A percentile compares a stretch with the other conserved stretches of the same genome.
These are phyloP conservation scores for Coix lacrymajobi DNA, from an alignment of 176 grass and related monocot genomes.

Conservation along the genomic window DNA sequence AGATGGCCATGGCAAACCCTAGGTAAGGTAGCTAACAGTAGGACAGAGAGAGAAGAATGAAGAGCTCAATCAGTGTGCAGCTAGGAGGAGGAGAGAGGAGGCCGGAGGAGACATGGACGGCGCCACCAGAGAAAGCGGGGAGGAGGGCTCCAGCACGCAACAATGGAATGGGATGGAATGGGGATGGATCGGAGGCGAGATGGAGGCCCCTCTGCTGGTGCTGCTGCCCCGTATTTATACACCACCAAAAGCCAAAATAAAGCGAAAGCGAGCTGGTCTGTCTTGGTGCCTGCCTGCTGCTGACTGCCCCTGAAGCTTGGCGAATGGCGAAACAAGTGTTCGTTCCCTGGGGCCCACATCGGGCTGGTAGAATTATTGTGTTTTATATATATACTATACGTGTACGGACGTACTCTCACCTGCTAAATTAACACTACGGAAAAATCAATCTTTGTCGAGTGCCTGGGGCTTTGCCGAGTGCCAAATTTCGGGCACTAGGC, in stretches of 20 bases:
- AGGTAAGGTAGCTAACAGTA: constrained; percentile 32
- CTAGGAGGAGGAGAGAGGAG: background rate
- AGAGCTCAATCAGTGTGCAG: constrained; percentile 16
- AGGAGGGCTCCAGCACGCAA: constrained; percentile 31
- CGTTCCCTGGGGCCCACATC: background rate
- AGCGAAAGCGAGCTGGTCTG: constrained; percentile 22
- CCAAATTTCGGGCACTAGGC: too few relatives aligned
- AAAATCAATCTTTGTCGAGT: too few relatives aligned
- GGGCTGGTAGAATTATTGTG: background rate
- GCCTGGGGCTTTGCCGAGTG: too few relatives aligned
- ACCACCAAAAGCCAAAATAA: constrained; percentile 28
- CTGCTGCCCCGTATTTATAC: constrained; percentile 51
- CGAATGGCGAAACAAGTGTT: background rate
- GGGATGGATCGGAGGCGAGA: background rate
- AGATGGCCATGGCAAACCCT: constrained; percentile 33
- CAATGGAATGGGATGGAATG: background rate
- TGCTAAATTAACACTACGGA: background rate
- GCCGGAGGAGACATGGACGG: constrained; percentile 23
- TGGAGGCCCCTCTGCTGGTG: constrained; percentile 24
- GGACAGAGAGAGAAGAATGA: background rate
- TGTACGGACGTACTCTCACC: background rate
- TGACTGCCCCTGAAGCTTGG: background rate
- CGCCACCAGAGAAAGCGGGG: constrained; percentile 14
- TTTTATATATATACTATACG: background rate
- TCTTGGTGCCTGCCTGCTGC: constrained; percentile 2